A percentile compares a stretch with the other conserved stretches of the same genome.
Conservation (phyloP, 805 yeast genomes). For the Candida easanensis region DNA sequence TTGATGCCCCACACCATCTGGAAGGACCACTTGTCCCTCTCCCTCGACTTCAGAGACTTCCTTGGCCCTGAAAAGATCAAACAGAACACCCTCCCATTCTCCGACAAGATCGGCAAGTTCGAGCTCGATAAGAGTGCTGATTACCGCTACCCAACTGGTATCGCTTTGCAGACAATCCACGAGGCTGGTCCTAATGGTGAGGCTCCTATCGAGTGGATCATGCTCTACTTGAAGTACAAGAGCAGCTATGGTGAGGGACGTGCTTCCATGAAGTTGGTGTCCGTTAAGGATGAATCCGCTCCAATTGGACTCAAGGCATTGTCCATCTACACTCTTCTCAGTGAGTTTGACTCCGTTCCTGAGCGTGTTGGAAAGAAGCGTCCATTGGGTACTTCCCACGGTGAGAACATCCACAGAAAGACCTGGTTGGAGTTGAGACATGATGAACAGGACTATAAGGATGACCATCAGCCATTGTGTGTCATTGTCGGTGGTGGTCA, state of each 20-base stretch:
- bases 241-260: constrained; percentile 34
- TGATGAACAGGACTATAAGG: constrained; percentile 30
- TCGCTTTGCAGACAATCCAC: constrained; percentile 28
- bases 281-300: constrained; percentile 28
- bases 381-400: constrained; percentile 37
- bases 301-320: constrained; percentile 33
- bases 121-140: constrained; percentile 31
- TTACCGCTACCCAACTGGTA: constrained; percentile 30
- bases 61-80: constrained; percentile 31
- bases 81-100: constrained; percentile 13
- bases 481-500: constrained; percentile 48
- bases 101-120: constrained; percentile 27
- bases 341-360: constrained; percentile 32
- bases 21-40: constrained; percentile 37
- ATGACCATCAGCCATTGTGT: constrained; percentile 38
- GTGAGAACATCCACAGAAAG: constrained; percentile 35
- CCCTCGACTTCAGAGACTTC: constrained; percentile 33
- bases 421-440: constrained; percentile 38
- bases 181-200: constrained; percentile 21
- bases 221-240: constrained; percentile 30
- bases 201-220: constrained; percentile 36
- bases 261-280: constrained; percentile 32
- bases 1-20: constrained; percentile 31
- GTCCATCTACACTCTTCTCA: constrained; percentile 34
- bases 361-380: constrained; percentile 33